Conservation (phyloP, 2,329 filamentous ascomycete species). For the Aspergillus sp. region DNA sequence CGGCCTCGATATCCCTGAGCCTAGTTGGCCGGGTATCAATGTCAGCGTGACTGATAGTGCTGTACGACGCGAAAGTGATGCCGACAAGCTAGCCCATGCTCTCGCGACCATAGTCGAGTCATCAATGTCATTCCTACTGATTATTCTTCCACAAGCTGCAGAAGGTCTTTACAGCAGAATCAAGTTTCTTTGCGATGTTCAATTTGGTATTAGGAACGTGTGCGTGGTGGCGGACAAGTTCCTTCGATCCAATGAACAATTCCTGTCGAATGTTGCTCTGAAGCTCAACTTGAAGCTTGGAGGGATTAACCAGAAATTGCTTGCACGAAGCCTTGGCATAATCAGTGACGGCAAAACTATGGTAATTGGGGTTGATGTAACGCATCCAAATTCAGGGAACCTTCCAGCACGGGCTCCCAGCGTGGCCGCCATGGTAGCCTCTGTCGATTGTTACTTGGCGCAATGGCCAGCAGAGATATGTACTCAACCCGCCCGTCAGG, state of each 20-base stretch:
- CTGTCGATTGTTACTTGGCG: conserved; percentile 64
- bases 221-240: conserved; percentile 9
- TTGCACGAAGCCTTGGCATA: conserved; percentile 53
- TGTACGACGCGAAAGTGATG: conserved; percentile 46
- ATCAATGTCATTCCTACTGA: background rate
- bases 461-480: conserved; percentile 39
- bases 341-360: conserved; percentile 71
- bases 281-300: conserved; percentile 81
- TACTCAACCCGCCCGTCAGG: conserved; percentile 48
- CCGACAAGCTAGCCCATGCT: background rate
- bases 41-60: conserved; percentile 44
- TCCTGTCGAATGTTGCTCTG: conserved; percentile 60
- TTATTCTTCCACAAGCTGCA: conserved; percentile 1
- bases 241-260: conserved; percentile 3
- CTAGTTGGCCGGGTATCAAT: background rate
- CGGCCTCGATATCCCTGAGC: background rate
- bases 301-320: conserved; percentile 69
- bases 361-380: conserved; percentile 83
- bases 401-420: conserved; percentile 64
- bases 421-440: conserved; percentile 77
- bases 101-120: background rate
- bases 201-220: conserved; percentile 1
- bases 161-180: conserved; percentile 4
- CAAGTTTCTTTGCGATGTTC: conserved; percentile 7
- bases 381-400: conserved; percentile 71